Percentiles rank a stretch among this genome's conserved stretches.
phyloP scores from a whole-genome alignment of 2,329 filamentous ascomycete species.

The Botrytis pseudocinerea region DNA sequence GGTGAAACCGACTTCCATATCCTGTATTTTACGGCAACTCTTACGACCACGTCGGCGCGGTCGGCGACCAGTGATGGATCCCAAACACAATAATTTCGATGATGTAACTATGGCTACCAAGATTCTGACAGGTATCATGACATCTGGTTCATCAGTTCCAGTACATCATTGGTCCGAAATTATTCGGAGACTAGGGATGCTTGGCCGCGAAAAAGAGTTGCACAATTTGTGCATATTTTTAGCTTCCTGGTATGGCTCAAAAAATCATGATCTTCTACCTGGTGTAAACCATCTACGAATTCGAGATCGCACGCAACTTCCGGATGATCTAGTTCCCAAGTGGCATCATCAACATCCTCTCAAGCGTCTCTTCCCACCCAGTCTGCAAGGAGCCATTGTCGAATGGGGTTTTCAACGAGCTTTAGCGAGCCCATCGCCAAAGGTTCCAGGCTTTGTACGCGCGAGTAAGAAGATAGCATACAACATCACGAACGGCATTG shows the following conservation, averaged over 20 bases:
- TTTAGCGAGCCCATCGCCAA: constrained; percentile 17
- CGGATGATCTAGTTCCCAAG: constrained; percentile 26
- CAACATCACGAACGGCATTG: constrained; percentile 34
- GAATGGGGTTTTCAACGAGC: constrained; percentile 49
- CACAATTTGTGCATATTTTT: constrained; percentile 53
- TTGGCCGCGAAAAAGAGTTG: constrained; percentile 52
- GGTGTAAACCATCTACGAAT: constrained; percentile 9
- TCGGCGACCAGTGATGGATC: constrained; percentile 27
- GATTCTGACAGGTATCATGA: constrained; percentile 50
- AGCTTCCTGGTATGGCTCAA: constrained; percentile 43
- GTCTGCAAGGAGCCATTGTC: constrained; percentile 50
- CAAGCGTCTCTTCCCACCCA: constrained; percentile 45
- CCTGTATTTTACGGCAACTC: constrained; percentile 44
- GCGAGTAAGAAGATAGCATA: not conserved
- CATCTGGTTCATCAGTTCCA: constrained; percentile 46
- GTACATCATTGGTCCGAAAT: constrained; percentile 56
- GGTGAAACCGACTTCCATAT: constrained; percentile 48
- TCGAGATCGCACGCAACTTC: constrained; percentile 25
- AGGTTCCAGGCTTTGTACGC: not conserved
- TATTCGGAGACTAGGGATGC: constrained; percentile 60
- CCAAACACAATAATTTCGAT: constrained; percentile 28
- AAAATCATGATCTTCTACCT: constrained; percentile 3
- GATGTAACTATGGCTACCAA: constrained; percentile 45
- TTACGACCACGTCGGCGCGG: constrained; percentile 44
- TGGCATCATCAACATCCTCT: constrained; percentile 41